These are phyloP conservation scores for Zymoseptoria crescenta DNA, from an alignment of 2,329 filamentous ascomycete genomes.

Conservation along the genomic window DNA sequence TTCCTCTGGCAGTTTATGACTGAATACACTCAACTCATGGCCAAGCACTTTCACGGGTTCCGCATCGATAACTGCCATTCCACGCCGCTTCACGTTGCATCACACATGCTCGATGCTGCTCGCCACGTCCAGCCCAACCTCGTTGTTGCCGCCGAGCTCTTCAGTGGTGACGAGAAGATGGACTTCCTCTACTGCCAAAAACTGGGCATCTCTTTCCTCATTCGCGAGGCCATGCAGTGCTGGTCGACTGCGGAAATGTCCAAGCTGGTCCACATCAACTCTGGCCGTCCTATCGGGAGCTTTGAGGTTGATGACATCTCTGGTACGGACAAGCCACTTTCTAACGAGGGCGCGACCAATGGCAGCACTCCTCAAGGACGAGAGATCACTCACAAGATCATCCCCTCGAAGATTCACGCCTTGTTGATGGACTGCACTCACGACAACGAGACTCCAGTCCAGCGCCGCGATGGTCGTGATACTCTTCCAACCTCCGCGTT, in stretches of 20 bases:
- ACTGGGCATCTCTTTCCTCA: constrained; percentile 81
- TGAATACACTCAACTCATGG: constrained; percentile 81
- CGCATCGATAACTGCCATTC: constrained; percentile 98
- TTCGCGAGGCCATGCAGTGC: constrained; percentile 96
- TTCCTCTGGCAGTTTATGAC: constrained; percentile 96
- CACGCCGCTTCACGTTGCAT: constrained; percentile 86
- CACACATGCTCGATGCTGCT: constrained; percentile 92
- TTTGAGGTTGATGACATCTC: constrained; percentile 89
- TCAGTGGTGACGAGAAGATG: constrained; percentile 90
- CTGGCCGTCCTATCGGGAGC: constrained; percentile 88
- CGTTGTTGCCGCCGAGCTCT: constrained; percentile 89
- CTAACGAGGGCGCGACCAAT: constrained; percentile 25
- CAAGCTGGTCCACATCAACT: constrained; percentile 85
- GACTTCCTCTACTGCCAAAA: constrained; percentile 94
- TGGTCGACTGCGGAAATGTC: constrained; percentile 94
- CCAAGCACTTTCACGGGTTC: constrained; percentile 90
- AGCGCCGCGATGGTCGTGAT: constrained; percentile 89
- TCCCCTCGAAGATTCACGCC: constrained; percentile 81
- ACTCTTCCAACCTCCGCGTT: constrained; percentile 90
- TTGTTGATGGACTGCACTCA: constrained; percentile 99
- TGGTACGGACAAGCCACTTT: constrained; percentile 44
- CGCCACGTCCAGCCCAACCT: constrained; percentile 77
- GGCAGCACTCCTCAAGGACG: constrained; percentile 33
- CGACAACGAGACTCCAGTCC: constrained; percentile 92
- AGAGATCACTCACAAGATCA: constrained; percentile 72